These are phyloP conservation scores for Leucaena leucocephala DNA, from an alignment of 306 rosid species.

Conservation along the genomic window DNA sequence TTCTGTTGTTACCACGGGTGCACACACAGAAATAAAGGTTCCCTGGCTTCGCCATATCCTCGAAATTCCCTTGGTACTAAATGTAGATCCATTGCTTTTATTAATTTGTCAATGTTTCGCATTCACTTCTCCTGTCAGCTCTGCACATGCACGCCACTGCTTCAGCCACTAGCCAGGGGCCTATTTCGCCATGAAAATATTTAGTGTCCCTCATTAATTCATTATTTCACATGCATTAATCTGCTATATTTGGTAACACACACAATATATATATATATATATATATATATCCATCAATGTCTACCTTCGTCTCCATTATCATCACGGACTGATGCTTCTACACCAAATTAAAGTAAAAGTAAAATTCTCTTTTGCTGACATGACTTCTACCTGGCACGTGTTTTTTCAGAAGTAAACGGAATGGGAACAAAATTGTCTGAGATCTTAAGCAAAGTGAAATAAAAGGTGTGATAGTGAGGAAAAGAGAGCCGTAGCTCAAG, in stretches of 20 bases:
- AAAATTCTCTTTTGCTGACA: conserved; percentile 1
- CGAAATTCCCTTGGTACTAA: conserved; percentile 24
- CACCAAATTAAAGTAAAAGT: neutral
- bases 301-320: conserved; percentile 16
- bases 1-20: conserved; percentile 39
- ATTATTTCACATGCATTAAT: conserved; percentile 46
- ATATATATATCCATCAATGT: conserved; percentile 19
- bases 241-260: conserved; percentile 32
- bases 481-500: neutral
- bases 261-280: too few relatives aligned
- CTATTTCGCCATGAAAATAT: conserved; percentile 33
- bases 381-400: neutral
- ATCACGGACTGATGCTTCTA: conserved; percentile 18
- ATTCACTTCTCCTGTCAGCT: conserved; percentile 42
- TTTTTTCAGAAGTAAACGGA: neutral
- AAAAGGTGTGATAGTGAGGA: neutral
- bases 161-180: conserved; percentile 26
- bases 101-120: conserved; percentile 37
- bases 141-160: conserved; percentile 44
- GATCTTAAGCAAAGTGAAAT: neutral
- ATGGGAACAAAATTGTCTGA: neutral
- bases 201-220: conserved; percentile 41
- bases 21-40: conserved; percentile 27
- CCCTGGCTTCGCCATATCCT: conserved; percentile 8
- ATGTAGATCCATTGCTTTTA: conserved; percentile 23